Evolutionary conservation across 2,329 filamentous ascomycete genomes (phyloP), one percentile per base, ranked within the genome.

Genomic region (Aspergillus sp.): DNA sequence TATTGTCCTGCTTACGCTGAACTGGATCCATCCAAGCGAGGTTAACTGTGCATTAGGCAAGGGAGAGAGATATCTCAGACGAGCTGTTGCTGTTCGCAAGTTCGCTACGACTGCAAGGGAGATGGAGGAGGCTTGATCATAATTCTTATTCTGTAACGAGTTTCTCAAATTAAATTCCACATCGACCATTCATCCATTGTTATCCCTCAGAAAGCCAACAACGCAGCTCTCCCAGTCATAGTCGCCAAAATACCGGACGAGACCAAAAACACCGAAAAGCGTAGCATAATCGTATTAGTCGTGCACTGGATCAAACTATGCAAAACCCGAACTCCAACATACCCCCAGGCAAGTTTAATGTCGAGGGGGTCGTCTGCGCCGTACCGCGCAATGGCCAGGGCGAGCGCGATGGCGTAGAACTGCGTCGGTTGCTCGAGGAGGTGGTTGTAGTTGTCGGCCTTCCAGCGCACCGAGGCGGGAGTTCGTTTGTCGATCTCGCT

Each of bases 361-460:
- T 75, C 73, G 2, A 63, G 44, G 25, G 58, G 9, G n/a, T 64
- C 57, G 40, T 56, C 52, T 40, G 8, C 25, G 57, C 48, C n/a
- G 58, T 62, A 14, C 52, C 44, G 55, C 62, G 54, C 58, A 6
- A 73, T 46, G 1, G 73, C 73, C 37, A 80, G 60, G 1, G 70
- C 68, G 6, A 79, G 65, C 11, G 66, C 63, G 19, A 74, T 60
- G 17, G 76, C 76, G 65, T 79, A 80, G 68, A 80, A 80, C 43
- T 75, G 72, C 2, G 75, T 77, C 15, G 77, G 77, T 62, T 79
- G 76, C 66, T 80, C 76, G 56, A 73, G 65, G 49, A 79, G 66
- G 56, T 80, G 71, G 62, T 77, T 76, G 66, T 70, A 79, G 62
- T 80, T 80, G 60, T 79, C 76, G 11, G 72, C 73, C 53, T 72